Base-by-base conservation (phyloP, 73 alveolate species). In the Paramecium caudatum region DNA sequence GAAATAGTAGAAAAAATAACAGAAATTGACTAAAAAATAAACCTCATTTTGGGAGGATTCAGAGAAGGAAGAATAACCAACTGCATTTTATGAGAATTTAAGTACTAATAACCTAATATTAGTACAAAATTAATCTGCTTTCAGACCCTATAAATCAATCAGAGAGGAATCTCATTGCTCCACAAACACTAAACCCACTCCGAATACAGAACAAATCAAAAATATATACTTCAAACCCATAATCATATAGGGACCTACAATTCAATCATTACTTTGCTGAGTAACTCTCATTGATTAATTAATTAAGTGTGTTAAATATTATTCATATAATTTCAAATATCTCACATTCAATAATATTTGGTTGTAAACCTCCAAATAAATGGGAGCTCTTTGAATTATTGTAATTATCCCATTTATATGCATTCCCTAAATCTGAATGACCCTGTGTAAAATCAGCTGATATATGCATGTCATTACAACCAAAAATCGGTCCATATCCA, bases 161-260 rank as follows among this genome's bases (percentile, higher is more conserved):
- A 16, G 9, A 21, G 30, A 55, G 9, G 23, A 27, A 43, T 27
- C 23, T 55, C 23, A 55, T 55, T 55, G 30, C 0, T 55, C 80
- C 30, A 55, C 30, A 10, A 10, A 55, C 23, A 19, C 80, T 23
- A 55, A 55, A 55, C 80, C 80, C 21, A 27, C 80, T 27, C 80
- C 80, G 0, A 55, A 55, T 27, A 23, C 30, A 16, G 80, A 55
- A 27, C n/a, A 16, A 55, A 55, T 55, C 12, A 55, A 55, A 55
- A 55, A 37, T 23, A 55, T 55, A 16, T 21, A 55, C 30, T 55
- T 55, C 80, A 55, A 55, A 55, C 80, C 80, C 80, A 55, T 55
- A 12, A 55, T 55, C 12, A 55, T 55, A 55, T 55, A 55, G 30
- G 80, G 80, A 55, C 3, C 61, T 45, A 17, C 61, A 45, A 13